Conservation (phyloP, 805 yeast genomes). For the Spathaspora sp. region DNA sequence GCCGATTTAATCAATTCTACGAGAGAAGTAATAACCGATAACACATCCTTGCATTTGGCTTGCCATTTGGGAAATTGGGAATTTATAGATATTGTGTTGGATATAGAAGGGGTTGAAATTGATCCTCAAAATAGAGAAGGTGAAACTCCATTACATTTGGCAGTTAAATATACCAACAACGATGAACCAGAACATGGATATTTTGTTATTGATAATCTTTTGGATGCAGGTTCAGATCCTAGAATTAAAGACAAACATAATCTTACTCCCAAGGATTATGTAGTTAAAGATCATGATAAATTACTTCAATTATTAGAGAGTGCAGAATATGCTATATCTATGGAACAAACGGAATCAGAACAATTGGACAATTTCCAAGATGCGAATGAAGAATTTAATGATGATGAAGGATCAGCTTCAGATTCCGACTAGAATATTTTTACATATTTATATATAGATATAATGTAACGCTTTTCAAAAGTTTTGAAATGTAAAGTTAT, state of each 20-base stretch:
- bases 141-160: conserved; percentile 86
- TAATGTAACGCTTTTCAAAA: not conserved
- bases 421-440: conserved; percentile 20
- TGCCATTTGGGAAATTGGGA: conserved; percentile 83
- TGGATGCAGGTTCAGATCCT: conserved; percentile 92
- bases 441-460: not conserved
- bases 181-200: conserved; percentile 85
- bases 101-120: conserved; percentile 85
- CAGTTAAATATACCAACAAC: conserved; percentile 63
- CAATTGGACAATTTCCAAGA: conserved; percentile 32
- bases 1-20: conserved; percentile 61
- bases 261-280: conserved; percentile 73
- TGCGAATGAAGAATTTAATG: conserved; percentile 34
- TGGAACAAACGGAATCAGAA: conserved; percentile 28
- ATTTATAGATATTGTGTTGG: conserved; percentile 74
- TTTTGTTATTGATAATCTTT: conserved; percentile 70
- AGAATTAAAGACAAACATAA: conserved; percentile 44
- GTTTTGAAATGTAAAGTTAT: conserved; percentile 30
- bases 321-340: conserved; percentile 71
- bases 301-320: conserved; percentile 66
- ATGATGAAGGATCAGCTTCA: conserved; percentile 25
- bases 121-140: conserved; percentile 78
- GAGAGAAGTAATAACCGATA: conserved; percentile 66
- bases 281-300: conserved; percentile 49
- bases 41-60: conserved; percentile 78